Conservation (phyloP, 83 land plant genomes). For the Thuja plicata region DNA sequence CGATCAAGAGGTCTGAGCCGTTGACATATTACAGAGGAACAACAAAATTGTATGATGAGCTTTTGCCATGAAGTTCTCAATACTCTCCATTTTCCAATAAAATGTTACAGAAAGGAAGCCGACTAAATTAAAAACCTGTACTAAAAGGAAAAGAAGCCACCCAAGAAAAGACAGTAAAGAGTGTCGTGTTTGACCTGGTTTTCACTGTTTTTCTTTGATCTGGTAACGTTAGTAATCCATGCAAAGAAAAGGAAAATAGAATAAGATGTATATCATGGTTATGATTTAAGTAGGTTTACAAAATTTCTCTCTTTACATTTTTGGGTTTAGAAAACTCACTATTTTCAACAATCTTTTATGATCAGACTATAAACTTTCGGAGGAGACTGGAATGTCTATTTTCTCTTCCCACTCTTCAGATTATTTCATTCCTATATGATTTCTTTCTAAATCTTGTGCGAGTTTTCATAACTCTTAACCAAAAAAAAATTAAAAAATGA, state of each 20-base stretch:
- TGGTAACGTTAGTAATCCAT: neutral
- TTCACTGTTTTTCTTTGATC: neutral
- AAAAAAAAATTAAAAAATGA: neutral
- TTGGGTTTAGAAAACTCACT: neutral
- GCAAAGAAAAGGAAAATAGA: neutral
- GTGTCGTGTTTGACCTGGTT: too few species aligned
- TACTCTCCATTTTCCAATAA: too few species aligned
- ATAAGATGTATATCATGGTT: too few species aligned
- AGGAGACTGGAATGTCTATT: neutral
- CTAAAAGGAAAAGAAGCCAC: too few species aligned
- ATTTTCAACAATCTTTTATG: neutral
- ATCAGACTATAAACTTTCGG: neutral
- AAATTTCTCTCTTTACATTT: neutral
- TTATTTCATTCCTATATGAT: neutral
- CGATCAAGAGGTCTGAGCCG: too few species aligned
- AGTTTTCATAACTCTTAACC: neutral
- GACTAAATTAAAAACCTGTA: too few species aligned
- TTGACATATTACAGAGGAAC: too few species aligned
- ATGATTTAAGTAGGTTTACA: neutral
- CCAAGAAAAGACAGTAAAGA: too few species aligned
- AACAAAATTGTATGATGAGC: too few species aligned
- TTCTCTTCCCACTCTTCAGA: neutral
- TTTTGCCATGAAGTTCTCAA: too few species aligned
- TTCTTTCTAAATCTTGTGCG: neutral
- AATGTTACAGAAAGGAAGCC: too few species aligned